Base-by-base conservation (phyloP, 441 rosid genomes). In the Syzygium malaccense region DNA sequence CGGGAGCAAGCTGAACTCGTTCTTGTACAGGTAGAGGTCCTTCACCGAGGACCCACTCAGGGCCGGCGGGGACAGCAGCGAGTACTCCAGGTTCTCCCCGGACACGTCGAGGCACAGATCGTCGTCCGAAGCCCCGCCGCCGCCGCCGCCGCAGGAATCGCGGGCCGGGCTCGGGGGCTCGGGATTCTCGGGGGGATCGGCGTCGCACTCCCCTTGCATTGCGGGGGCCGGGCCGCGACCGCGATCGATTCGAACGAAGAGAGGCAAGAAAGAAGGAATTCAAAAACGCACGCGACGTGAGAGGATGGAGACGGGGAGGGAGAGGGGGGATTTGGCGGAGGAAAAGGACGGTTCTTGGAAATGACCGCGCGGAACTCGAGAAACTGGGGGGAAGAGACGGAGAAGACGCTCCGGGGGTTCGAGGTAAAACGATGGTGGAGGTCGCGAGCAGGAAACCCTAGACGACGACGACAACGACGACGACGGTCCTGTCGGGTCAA, bases 1-100 rank as follows among this genome's bases (percentile, higher is more conserved):
- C 3, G 99, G 99, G 78, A 97, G 93, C 92, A 98, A 93, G 93
- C 93, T 97, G 88, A 95, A 95, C 28, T 92, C 94, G 56, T 98
- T 97, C 88, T 94, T 95, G 66, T 95, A 97, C 86, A 98, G 88
- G 91, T 97, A 97, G 84, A 96, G 88, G 85, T 93, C 95, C 87
- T 95, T 93, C 15, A 92, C 91, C 26, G 94, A 86, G 79, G 90
- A 41, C 10, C 83, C 92, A 28, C 87, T 92, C 5, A 93, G 88
- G 49, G 89, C 88, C 28, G 91, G 95, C 26, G 91, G 95, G n/a
- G 83, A 41, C 84, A 93, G 88, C 58, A 95, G 91, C 55, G 98
- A 90, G 88, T 96, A 92, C 89, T 95, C 98, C 92, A 97, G 88
- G 45, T 60, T 94, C 89, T 93, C 94, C 17, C 98, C 96, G 13